A percentile compares a stretch with the other conserved stretches of the same genome.
Conservation (phyloP, 2,329 filamentous ascomycete genomes). For the Magnaporthiopsis poae region DNA sequence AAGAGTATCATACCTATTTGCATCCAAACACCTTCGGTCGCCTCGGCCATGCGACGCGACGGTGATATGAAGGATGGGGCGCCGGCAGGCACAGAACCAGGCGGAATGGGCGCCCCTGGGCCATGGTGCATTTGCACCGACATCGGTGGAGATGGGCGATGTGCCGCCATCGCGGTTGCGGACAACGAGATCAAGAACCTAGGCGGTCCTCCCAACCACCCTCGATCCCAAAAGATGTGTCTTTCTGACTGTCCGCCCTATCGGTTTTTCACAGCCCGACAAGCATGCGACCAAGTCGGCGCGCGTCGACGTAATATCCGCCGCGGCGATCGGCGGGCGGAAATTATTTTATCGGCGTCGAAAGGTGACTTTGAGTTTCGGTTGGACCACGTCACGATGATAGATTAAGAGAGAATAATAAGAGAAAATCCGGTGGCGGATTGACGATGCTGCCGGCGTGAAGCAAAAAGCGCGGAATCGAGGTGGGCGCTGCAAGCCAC, state of each 20-base stretch:
- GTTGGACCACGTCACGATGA: background rate
- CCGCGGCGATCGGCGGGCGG: background rate
- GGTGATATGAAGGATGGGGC: slow-evolving; percentile 44
- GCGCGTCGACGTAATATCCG: background rate
- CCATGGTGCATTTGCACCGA: slow-evolving; percentile 56
- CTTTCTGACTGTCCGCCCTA: background rate
- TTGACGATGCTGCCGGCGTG: slow-evolving; percentile 8
- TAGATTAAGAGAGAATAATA: background rate
- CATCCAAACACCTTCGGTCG: slow-evolving; percentile 86
- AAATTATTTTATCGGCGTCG: background rate
- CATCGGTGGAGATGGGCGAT: slow-evolving; percentile 72
- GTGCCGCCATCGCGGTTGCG: slow-evolving; percentile 53
- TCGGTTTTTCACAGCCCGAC: background rate
- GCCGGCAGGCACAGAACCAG: slow-evolving; percentile 31
- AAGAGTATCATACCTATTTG: slow-evolving; percentile 63
- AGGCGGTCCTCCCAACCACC: background rate
- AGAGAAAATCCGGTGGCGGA: slow-evolving; percentile 9
- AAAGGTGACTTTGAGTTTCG: background rate
- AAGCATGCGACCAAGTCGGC: background rate
- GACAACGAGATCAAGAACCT: background rate
- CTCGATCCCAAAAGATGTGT: background rate
- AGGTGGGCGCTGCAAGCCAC: slow-evolving; percentile 8
- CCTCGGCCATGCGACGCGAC: slow-evolving; percentile 62
- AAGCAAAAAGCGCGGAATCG: background rate
- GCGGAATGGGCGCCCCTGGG: slow-evolving; percentile 41